Evolutionary conservation across 1,139 yeast genomes (phyloP).

Genomic region (Pichia sp.): DNA sequence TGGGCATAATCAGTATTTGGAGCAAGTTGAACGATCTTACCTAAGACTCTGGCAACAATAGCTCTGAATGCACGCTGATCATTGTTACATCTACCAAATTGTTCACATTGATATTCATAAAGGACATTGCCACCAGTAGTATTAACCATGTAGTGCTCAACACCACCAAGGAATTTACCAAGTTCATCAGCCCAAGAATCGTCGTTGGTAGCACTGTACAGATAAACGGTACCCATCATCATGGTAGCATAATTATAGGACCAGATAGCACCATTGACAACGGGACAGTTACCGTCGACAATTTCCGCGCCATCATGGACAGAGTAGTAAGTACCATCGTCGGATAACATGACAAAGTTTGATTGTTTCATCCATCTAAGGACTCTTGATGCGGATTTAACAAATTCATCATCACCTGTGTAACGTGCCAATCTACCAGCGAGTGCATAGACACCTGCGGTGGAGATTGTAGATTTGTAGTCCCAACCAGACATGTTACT

Average conservation of each 20-base stretch:
- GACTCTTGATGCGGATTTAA: slow-evolving; percentile 70
- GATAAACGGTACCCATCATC: slow-evolving; percentile 73
- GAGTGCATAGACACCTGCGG: slow-evolving; percentile 83
- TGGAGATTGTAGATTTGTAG: slow-evolving; percentile 83
- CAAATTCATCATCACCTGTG: slow-evolving; percentile 54
- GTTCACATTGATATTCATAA: slow-evolving; percentile 80
- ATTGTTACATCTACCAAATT: slow-evolving; percentile 58
- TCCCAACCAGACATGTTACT: slow-evolving; percentile 92
- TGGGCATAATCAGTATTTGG: slow-evolving; percentile 45
- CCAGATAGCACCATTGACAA: slow-evolving; percentile 63
- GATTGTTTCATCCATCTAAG: slow-evolving; percentile 76
- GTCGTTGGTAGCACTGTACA: slow-evolving; percentile 60
- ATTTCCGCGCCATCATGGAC: slow-evolving; percentile 77
- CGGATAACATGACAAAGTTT: slow-evolving; percentile 40
- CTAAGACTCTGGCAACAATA: slow-evolving; percentile 67
- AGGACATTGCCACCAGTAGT: slow-evolving; percentile 38
- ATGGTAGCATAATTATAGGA: slow-evolving; percentile 85
- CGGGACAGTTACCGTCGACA: slow-evolving; percentile 43
- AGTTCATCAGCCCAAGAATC: slow-evolving; percentile 71
- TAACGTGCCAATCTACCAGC: slow-evolving; percentile 85
- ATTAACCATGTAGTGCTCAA: slow-evolving; percentile 43
- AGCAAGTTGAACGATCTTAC: slow-evolving; percentile 62
- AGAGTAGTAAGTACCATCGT: slow-evolving; percentile 31
- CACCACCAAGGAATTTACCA: slow-evolving; percentile 40
- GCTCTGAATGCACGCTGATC: slow-evolving; percentile 92